Evolutionary conservation across 2,329 filamentous ascomycete genomes (phyloP).

Genomic region (Beauveria asiatica): DNA sequence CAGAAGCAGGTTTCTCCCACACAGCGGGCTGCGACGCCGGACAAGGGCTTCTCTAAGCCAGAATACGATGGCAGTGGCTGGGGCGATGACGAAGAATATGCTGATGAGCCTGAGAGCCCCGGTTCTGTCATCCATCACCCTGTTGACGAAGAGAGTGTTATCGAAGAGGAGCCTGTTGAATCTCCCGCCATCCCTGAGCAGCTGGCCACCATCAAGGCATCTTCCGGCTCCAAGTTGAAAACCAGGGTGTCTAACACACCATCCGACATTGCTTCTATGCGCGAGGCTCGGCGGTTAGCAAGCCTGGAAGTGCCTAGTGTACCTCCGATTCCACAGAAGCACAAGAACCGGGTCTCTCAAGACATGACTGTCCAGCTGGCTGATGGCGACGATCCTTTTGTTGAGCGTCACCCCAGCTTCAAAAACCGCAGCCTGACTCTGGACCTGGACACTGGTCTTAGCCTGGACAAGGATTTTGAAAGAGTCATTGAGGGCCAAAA

Average conservation of each 20-base stretch:
- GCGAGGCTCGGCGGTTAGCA: conserved; percentile 74
- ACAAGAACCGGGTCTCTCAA: conserved; percentile 45
- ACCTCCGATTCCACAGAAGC: conserved; percentile 53
- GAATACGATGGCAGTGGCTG: conserved; percentile 57
- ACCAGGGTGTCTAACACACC: conserved; percentile 82
- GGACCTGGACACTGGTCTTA: conserved; percentile 74
- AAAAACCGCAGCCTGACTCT: conserved; percentile 77
- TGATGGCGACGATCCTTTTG: conserved; percentile 31
- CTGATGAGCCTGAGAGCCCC: conserved; percentile 63
- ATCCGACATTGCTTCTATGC: conserved; percentile 75
- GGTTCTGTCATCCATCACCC: conserved; percentile 85
- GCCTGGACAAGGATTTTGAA: conserved; percentile 87
- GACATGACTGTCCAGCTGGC: conserved; percentile 34
- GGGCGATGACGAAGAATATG: conserved; percentile 46
- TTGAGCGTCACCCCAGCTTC: conserved; percentile 61
- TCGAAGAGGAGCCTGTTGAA: conserved; percentile 34
- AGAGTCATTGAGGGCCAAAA: conserved; percentile 94
- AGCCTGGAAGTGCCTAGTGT: conserved; percentile 61
- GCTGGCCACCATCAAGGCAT: conserved; percentile 80
- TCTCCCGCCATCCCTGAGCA: conserved; percentile 68
- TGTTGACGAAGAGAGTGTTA: conserved; percentile 29
- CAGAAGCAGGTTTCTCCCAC: conserved; percentile 13
- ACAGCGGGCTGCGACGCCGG: conserved; percentile 40
- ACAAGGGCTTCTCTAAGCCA: conserved; percentile 44
- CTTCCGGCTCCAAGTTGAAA: conserved; percentile 77